Percentiles rank a stretch among this genome's conserved stretches.
phyloP scores from a whole-genome alignment of 139 green algal genomes.

The Ostreobium quekettii region DNA sequence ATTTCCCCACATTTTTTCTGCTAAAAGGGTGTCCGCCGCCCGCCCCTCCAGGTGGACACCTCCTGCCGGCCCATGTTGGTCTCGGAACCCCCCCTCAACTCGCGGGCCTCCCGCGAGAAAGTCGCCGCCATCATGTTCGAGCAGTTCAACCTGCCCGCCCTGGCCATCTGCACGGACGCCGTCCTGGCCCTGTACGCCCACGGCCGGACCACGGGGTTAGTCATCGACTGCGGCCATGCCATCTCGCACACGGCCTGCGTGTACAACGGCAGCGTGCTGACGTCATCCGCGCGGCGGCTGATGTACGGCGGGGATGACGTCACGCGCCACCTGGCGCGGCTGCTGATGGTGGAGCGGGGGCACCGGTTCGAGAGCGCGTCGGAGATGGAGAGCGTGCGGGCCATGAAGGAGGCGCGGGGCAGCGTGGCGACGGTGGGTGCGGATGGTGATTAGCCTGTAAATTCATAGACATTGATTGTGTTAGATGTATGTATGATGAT shows the following conservation, averaged over 20 bases:
- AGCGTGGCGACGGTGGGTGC: neutral
- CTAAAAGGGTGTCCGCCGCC: too few species aligned
- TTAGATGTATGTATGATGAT: neutral
- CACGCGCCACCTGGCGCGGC: neutral
- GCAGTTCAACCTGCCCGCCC: neutral
- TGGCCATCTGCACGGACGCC: neutral
- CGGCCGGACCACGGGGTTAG: conserved; percentile 3
- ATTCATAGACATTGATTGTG: neutral
- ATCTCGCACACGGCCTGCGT: neutral
- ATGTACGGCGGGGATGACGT: conserved; percentile 3
- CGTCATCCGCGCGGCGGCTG: neutral
- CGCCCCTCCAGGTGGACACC: neutral
- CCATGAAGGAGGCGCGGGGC: neutral
- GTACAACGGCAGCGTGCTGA: conserved; percentile 5
- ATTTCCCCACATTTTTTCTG: too few species aligned
- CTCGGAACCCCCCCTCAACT: neutral
- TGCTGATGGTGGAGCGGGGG: neutral
- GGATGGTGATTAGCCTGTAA: neutral
- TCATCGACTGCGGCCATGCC: conserved; percentile 10
- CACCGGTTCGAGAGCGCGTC: neutral
- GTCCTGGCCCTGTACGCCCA: neutral
- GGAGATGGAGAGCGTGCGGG: neutral
- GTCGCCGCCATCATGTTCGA: neutral
- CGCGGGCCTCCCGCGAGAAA: neutral
- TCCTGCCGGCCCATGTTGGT: neutral